phyloP scores from a whole-genome alignment of 371 early-diverging fungal genomes.

The Lichtheimia ornata region DNA sequence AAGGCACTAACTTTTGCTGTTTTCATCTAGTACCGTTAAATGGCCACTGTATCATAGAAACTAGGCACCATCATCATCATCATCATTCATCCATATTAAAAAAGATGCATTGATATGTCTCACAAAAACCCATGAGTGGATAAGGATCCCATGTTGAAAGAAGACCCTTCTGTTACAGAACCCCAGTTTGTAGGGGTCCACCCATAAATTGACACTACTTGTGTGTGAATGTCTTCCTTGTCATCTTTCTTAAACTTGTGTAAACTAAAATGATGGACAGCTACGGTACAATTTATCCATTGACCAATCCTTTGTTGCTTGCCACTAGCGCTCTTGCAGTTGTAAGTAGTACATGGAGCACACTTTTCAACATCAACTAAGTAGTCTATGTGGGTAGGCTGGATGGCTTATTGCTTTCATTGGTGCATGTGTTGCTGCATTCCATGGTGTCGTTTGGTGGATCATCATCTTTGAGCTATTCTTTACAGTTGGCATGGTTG shows the following conservation, averaged over 20 bases:
- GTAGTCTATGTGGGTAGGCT: constrained; percentile 41
- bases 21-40: constrained; percentile 25
- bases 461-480: constrained; percentile 61
- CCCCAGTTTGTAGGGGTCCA: background rate
- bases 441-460: constrained; percentile 55
- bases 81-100: background rate
- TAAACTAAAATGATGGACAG: constrained; percentile 14
- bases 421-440: constrained; percentile 54
- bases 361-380: background rate
- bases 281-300: constrained; percentile 21
- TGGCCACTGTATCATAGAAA: background rate
- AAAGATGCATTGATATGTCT: constrained; percentile 4
- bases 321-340: constrained; percentile 19
- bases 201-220: background rate
- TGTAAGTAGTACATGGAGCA: constrained; percentile 13
- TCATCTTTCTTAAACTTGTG: constrained; percentile 3
- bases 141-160: constrained; percentile 4
- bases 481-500: constrained; percentile 42
- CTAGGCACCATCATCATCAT: background rate
- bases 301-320: constrained; percentile 24
- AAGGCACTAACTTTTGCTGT: background rate
- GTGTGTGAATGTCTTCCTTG: constrained; percentile 2
- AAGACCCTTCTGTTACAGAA: background rate
- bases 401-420: constrained; percentile 73
- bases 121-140: constrained; percentile 1